phyloP scores from a whole-genome alignment of 352 stramenopile species.

The Pythium phragmiticola region DNA sequence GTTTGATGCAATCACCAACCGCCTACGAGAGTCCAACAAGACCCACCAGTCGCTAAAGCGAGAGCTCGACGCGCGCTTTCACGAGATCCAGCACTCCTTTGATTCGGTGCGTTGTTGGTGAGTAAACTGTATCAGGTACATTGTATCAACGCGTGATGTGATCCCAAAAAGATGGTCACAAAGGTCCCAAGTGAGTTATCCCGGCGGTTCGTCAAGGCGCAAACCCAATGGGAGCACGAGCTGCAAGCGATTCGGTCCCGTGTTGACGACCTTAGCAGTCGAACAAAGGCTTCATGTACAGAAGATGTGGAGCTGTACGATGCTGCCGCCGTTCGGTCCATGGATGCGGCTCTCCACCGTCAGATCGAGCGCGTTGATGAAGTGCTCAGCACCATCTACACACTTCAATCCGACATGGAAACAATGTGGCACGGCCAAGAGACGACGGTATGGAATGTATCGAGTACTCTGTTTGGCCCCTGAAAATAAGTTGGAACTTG shows the following conservation, averaged over 20 bases:
- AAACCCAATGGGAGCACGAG: constrained; percentile 42
- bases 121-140: too few species aligned
- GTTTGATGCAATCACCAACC: constrained; percentile 60
- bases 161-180: constrained; percentile 37
- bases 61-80: constrained; percentile 44
- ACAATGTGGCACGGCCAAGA: constrained; percentile 10
- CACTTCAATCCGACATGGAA: constrained; percentile 13
- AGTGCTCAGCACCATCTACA: not conserved
- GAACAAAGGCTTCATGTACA: not conserved
- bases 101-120: constrained; percentile 31
- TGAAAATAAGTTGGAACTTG: too few species aligned
- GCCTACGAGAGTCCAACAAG: constrained; percentile 50
- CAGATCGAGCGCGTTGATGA: constrained; percentile 19
- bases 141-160: too few species aligned
- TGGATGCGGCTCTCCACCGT: constrained; percentile 20
- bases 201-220: constrained; percentile 43
- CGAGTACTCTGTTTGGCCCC: too few species aligned
- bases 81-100: constrained; percentile 37
- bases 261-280: constrained; percentile 35
- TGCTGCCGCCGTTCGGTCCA: constrained; percentile 16
- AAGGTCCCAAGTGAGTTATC: constrained; percentile 56
- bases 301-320: constrained; percentile 22
- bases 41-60: constrained; percentile 39
- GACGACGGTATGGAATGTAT: constrained; percentile 14
- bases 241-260: constrained; percentile 34